Evolutionary conservation across 768 basidiomycete genomes (phyloP), one percentile per base, ranked within the genome.

Genomic region (Rhodotorula toruloides): DNA sequence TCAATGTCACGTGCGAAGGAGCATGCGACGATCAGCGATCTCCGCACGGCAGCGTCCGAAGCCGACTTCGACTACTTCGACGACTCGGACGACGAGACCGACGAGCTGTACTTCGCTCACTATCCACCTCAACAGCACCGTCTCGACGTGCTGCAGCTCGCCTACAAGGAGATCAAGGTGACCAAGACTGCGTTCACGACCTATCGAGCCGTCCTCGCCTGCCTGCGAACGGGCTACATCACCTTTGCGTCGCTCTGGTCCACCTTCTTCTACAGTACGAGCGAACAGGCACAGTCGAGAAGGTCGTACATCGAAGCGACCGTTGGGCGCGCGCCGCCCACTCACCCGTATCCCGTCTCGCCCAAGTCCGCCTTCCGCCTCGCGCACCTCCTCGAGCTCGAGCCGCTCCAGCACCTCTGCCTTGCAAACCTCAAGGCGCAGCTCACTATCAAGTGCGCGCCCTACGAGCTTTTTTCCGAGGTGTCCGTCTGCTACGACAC

Each of bases 281-380:
- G 14, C 16, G 12, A 17, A 2, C 21, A 16, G 1, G 19, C 4
- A 29, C 16, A 16, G 9, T 17, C 14, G 7, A 16, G 29, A 7
- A 19, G 8, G 11, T 22, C 12, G 25, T 13, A 11, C 25, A n/a
- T 32, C 42, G 22, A 5, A 8, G 22, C 42, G 13, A 3, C 25
- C 11, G n/a, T 22, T 7, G 10, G 11, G 29, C 7, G 46, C 19
- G 16, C 32, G 29, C 36, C 14, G 42, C n/a, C n/a, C n/a, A 17
- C 13, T 42, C 59, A 43, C 13, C 59, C 59, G 14, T 32, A 34
- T 27, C 55, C 47, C 12, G 54, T 25, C 27, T 63, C 62, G 19
- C 47, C 62, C 16, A 63, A 63, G 34, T 63, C 62, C 2, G 36
- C 43, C 39, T 56, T 56, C 32, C 62, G 55, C 37, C 62, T 63